Evolutionary conservation across 208 protist species (phyloP).

Genomic region (Vickermania ingenoplastis): DNA sequence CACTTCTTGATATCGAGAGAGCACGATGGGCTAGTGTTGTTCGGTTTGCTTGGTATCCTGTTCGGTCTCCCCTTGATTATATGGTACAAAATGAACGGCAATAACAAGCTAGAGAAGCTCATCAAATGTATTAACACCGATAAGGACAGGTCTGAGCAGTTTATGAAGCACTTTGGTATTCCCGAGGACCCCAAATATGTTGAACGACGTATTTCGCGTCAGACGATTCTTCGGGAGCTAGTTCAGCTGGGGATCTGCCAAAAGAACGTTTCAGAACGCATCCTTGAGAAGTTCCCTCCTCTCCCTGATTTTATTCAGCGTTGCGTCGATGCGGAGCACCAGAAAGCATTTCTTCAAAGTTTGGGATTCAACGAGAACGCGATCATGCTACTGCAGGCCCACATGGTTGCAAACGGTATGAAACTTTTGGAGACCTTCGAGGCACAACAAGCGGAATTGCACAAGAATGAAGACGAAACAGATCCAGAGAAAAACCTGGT

Average conservation of each 20-base stretch:
- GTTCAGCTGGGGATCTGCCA: conserved; percentile 50
- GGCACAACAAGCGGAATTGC: conserved; percentile 13
- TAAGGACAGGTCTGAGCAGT: conserved; percentile 70
- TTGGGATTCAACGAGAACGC: conserved; percentile 36
- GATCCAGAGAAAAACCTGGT: conserved; percentile 18
- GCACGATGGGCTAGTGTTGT: conserved; percentile 81
- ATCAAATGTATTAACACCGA: conserved; percentile 69
- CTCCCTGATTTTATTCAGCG: conserved; percentile 70
- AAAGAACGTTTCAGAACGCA: conserved; percentile 42
- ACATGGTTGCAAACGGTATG: conserved; percentile 56
- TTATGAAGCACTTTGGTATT: conserved; percentile 72
- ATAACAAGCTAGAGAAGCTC: conserved; percentile 56
- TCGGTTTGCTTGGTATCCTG: conserved; percentile 72
- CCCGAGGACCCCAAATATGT: conserved; percentile 66
- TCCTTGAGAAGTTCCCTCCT: conserved; percentile 53
- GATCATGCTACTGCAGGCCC: conserved; percentile 35
- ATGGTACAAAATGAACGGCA: conserved; percentile 74
- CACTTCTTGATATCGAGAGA: conserved; percentile 79
- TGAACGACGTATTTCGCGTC: conserved; percentile 51
- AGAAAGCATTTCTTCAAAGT: conserved; percentile 44
- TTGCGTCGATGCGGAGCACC: conserved; percentile 65
- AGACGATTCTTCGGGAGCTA: conserved; percentile 28
- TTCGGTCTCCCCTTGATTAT: conserved; percentile 52
- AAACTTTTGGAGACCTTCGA: conserved; percentile 55
- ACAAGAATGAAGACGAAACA: conserved; percentile 7